phyloP scores from a whole-genome alignment of 768 basidiomycete species.

The Cyclocybe cylindracea region DNA sequence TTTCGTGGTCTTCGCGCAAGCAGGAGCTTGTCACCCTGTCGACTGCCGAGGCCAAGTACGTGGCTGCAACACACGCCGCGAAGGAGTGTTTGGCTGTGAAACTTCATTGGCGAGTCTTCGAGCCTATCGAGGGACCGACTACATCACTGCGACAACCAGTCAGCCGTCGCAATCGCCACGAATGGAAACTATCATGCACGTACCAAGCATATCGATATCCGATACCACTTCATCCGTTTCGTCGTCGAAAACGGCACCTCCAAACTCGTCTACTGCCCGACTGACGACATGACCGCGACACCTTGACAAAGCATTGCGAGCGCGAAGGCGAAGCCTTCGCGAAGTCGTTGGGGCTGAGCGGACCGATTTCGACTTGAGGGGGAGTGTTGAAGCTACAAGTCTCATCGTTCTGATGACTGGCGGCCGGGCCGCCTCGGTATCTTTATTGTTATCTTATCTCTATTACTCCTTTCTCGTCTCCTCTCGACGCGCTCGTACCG shows the following conservation, averaged over 20 bases:
- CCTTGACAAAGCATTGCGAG: constrained; percentile 23
- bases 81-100: constrained; percentile 6
- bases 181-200: not conserved
- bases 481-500: no score
- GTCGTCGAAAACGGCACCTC: constrained; percentile 14
- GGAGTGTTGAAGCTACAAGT: constrained; percentile 13
- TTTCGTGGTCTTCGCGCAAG: constrained; percentile 30
- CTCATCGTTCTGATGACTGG: no score
- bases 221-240: constrained; percentile 15
- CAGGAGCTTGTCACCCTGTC: constrained; percentile 28
- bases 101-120: constrained; percentile 1
- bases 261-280: constrained; percentile 21
- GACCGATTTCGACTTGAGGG: constrained; percentile 16
- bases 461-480: no score
- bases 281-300: constrained; percentile 21
- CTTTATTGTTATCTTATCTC: no score
- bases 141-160: not conserved
- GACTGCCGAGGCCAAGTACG: constrained; percentile 15
- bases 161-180: not conserved
- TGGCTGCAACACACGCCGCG: constrained; percentile 13
- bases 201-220: constrained; percentile 1
- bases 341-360: constrained; percentile 6
- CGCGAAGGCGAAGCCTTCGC: constrained; percentile 19
- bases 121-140: not conserved
- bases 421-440: no score